Base-by-base conservation (phyloP, 228 moss, liverwort and hornwort species). In the Sphagnum fallax region DNA sequence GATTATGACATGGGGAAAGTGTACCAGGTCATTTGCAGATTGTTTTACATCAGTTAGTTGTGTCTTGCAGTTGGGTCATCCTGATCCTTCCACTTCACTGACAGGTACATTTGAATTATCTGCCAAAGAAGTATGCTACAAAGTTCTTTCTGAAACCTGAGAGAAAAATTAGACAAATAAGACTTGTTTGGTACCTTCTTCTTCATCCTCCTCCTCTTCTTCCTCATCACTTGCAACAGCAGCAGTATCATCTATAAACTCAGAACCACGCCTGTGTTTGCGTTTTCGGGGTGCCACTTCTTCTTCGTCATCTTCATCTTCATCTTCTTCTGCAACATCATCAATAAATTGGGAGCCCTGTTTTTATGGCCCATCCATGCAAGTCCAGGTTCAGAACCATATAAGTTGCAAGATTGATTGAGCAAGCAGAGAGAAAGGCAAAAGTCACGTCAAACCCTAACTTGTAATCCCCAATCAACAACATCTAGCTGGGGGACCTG, bases 211-310 rank as follows among this genome's bases (percentile, higher is more conserved):
- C 65, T 98, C 94, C 64, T 98, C 94, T 47, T 98, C 98, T 1
- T 98, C 97, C 74, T 98, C 98, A 58, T 98, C 98, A 82, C 98
- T 98, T 47, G 98, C 98, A 70, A 93, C 94, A 66, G 90, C 93
- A 61, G 94, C 98, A 12, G 84, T 90, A 67, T 94, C 98, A 62
- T 94, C 98, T 15, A 98, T 94, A 64, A 98, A 98, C 69, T 92
- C 90, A 63, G 86, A 74, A 62, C 88, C 98, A 66, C 98, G 87
- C 65, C 93, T 82, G 66, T 89, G 88, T 68, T 81, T 80, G 47
- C 93, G 89, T 63, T 90, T 91, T 76, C 88, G 89, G 62, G 84
- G 88, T 32, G 88, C 90, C 64, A 86, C 86, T 18, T 94, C 91
- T 75, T 90, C 91, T 32, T 95, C 95, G 7, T 92, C 95, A 12